A percentile compares a stretch with the other conserved stretches of the same genome.
These are phyloP conservation scores for Heterobasidion irregulare DNA, from an alignment of 1,284 basidiomycete genomes.

Conservation along the genomic window DNA sequence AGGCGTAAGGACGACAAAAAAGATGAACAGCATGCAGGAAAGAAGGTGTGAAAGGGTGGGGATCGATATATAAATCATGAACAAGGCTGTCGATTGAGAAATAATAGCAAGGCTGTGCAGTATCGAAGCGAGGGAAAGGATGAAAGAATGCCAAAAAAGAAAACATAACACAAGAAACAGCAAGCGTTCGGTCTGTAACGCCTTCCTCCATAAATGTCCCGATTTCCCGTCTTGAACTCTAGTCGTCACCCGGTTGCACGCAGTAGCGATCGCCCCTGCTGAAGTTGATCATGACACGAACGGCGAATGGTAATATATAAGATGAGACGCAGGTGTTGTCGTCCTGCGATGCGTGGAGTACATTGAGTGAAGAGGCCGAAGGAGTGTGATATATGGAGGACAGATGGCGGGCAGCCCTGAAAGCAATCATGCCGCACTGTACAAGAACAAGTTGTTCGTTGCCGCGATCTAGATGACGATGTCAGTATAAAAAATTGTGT, in stretches of 20 bases:
- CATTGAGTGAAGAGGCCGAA: slow-evolving; percentile 5
- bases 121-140: neutral
- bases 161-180: neutral
- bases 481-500: neutral
- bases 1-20: neutral
- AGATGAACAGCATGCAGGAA: neutral
- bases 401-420: slow-evolving; percentile 21
- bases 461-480: slow-evolving; percentile 70
- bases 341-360: neutral
- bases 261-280: neutral
- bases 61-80: neutral
- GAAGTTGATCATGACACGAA: neutral
- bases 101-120: neutral
- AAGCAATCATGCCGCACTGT: slow-evolving; percentile 67
- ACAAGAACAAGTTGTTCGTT: slow-evolving; percentile 89
- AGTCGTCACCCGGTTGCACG: neutral
- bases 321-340: neutral
- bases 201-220: neutral
- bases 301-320: neutral
- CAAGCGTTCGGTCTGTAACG: neutral
- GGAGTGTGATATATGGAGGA: slow-evolving; percentile 9
- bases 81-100: neutral
- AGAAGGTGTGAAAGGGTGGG: neutral
- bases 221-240: neutral
- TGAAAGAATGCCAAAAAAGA: neutral